Conservation (phyloP, 1,284 basidiomycete genomes). For the Caloboletus firmus region DNA sequence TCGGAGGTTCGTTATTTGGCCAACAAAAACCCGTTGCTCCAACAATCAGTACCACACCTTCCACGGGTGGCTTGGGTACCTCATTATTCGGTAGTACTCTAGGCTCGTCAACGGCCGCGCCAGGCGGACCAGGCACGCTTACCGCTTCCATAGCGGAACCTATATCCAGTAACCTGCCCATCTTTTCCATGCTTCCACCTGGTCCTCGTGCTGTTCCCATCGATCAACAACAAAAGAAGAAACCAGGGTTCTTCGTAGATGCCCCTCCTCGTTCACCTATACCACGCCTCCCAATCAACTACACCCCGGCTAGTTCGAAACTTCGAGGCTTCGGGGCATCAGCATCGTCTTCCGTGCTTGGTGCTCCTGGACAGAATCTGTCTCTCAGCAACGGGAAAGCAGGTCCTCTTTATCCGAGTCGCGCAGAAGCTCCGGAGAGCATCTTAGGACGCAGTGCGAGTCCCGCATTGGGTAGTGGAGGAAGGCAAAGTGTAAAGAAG, state of each 20-base stretch:
- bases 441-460: conserved; percentile 63
- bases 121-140: conserved; percentile 54
- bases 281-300: conserved; percentile 59
- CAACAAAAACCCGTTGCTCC: conserved; percentile 40
- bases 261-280: conserved; percentile 65
- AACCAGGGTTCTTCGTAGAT: conserved; percentile 68
- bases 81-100: conserved; percentile 51
- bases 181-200: conserved; percentile 72
- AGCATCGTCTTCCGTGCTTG: conserved; percentile 36
- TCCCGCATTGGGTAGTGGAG: conserved; percentile 67
- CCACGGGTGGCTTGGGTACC: conserved; percentile 43
- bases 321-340: conserved; percentile 68
- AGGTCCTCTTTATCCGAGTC: conserved; percentile 51
- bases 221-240: conserved; percentile 69
- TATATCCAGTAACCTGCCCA: conserved; percentile 80
- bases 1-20: conserved; percentile 46
- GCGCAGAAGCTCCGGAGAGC: conserved; percentile 50
- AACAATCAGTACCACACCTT: conserved; percentile 35
- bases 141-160: conserved; percentile 90
- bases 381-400: conserved; percentile 55
- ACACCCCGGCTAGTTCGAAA: conserved; percentile 63
- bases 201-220: conserved; percentile 61
- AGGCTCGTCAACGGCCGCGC: conserved; percentile 41
- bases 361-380: conserved; percentile 35
- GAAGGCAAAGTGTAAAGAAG: conserved; percentile 89